Base-by-base conservation (phyloP, 441 rosid genomes). In the Capsella rubella region DNA sequence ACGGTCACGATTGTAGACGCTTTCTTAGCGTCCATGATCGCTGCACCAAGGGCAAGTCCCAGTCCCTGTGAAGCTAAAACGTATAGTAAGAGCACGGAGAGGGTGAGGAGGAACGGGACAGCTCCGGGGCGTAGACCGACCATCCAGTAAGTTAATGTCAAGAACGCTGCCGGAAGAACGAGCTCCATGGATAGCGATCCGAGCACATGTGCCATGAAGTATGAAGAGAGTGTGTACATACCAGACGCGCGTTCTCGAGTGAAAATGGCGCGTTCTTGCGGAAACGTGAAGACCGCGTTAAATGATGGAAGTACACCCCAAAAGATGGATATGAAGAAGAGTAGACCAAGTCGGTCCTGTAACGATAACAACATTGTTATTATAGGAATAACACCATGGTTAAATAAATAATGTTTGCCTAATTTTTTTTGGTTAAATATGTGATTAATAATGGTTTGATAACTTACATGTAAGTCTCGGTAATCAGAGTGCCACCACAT, bases 261-360 rank as follows among this genome's bases (percentile, higher is more conserved):
- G 64, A 93, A 87, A 69, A 93, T 89, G 4, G 87, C 95, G 0
- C 89, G 86, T 64, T 93, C 98, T 82, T 93, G 98, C 2, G 98
- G 98, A 32, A 93, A 93, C 2, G 92, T 95, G 50, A 93, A 93
- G 4, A 84, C 95, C 0, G 97, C 81, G 49, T 86, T 93, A 62
- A 90, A 90, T 15, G 98, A 91, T 1, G 98, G 98, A 79, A 91
- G 77, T 37, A 93, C 98, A 0, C 98, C 98, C 98, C 98, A 93
- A 35, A 93, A 93, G 76, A 93, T 89, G 6, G 95, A 82, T 27
- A 87, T 83, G 84, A 85, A 93, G 83, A 87, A 93, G 46, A 93
- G 90, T 69, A 93, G 87, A 16, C 98, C 98, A 4, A 91, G 73
- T 32, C 96, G 91, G 53, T 93, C 98, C 75, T 90, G 95, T 59